phyloP scores from a whole-genome alignment of 805 yeast species.

The Metschnikowia kofuensis region DNA sequence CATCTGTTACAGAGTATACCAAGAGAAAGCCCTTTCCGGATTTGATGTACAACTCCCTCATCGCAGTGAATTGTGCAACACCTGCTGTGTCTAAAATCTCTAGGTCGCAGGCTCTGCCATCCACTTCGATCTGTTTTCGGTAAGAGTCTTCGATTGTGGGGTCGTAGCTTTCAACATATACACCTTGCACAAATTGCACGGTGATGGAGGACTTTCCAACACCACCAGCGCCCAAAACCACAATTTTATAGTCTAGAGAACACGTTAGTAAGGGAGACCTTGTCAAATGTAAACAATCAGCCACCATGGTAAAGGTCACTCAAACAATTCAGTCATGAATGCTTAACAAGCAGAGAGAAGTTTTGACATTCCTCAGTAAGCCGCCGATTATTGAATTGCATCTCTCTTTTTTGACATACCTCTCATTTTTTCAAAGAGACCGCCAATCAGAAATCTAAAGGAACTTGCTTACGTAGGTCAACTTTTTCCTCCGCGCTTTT shows the following conservation, averaged over 20 bases:
- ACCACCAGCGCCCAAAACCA: conserved; percentile 95
- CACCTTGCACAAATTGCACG: conserved; percentile 88
- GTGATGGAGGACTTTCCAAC: conserved; percentile 94
- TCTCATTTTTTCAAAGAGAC: conserved; percentile 9
- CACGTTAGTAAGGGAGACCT: conserved; percentile 10
- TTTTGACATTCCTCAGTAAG: no score
- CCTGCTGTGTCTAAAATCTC: conserved; percentile 68
- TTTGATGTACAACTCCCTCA: conserved; percentile 85
- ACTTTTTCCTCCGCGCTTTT: neutral
- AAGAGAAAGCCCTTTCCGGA: conserved; percentile 74
- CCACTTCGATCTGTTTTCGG: conserved; percentile 82
- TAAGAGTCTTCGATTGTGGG: conserved; percentile 98
- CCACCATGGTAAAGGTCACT: neutral
- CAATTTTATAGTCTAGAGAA: conserved; percentile 72
- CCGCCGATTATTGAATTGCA: no score
- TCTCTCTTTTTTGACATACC: conserved; percentile 7
- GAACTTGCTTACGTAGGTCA: neutral
- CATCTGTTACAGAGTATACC: conserved; percentile 60
- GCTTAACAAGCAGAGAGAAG: no score
- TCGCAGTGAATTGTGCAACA: conserved; percentile 87
- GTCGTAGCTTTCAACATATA: conserved; percentile 86
- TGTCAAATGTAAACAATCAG: conserved; percentile 6
- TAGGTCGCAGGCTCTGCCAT: conserved; percentile 80
- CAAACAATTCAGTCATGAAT: no score
- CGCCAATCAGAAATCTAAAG: neutral